These are phyloP conservation scores for Clarireedia paspali DNA, from an alignment of 2,329 filamentous ascomycete species.

Conservation along the genomic window DNA sequence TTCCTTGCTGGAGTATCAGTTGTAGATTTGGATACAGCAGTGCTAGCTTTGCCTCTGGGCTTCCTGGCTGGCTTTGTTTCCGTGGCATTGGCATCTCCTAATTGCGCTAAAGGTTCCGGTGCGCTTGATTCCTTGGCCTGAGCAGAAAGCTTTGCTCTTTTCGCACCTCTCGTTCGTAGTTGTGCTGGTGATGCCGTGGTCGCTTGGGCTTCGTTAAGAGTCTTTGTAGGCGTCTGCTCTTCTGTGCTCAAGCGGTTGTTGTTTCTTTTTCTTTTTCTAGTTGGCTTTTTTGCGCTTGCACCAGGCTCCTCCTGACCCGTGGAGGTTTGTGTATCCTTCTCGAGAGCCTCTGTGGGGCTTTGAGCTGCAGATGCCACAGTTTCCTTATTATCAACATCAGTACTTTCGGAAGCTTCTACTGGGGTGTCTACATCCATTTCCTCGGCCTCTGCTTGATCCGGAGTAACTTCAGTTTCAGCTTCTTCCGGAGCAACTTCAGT, in stretches of 20 bases:
- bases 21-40: not conserved
- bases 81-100: constrained; percentile 12
- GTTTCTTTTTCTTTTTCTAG: constrained; percentile 19
- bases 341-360: not conserved
- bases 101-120: constrained; percentile 12
- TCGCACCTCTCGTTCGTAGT: not conserved
- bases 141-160: not conserved
- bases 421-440: not conserved
- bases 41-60: constrained; percentile 11
- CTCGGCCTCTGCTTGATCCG: not conserved
- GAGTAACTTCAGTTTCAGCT: not conserved
- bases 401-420: not conserved
- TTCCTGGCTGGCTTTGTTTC: constrained; percentile 9
- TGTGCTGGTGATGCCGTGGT: not conserved
- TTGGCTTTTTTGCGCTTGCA: constrained; percentile 11
- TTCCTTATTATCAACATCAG: not conserved
- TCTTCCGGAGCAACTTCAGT: not conserved
- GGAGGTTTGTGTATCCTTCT: not conserved
- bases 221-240: not conserved
- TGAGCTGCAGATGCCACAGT: not conserved
- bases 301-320: not conserved
- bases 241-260: constrained; percentile 15
- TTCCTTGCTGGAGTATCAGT: constrained; percentile 10
- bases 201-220: not conserved
- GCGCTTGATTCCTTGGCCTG: not conserved